Base-by-base conservation (phyloP, 805 yeast genomes). In the Spathaspora arborariae region DNA sequence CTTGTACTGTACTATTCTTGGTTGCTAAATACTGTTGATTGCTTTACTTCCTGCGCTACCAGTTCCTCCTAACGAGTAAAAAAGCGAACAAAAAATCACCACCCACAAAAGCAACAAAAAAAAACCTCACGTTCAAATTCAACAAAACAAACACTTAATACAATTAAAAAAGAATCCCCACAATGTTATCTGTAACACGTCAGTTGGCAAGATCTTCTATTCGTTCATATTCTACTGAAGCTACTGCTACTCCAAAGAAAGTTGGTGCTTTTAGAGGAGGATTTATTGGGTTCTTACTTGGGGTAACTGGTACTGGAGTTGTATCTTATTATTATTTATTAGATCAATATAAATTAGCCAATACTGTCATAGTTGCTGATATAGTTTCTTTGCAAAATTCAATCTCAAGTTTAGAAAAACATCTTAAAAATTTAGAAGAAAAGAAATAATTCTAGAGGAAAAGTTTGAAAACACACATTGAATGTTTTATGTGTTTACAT, bases 301-400 rank as follows among this genome's bases (percentile, higher is more conserved):
- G 96, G 39, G 85, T 84, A 34, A 72, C 88, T 19, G 62, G 77
- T 51, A 85, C 96, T 15, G 91, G 95, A 2, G 78, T 77, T 46
- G 86, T 80, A 6, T 82, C 91, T 13, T 88, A 88, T 72, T 84
- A 80, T 63, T 88, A 87, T 65, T 72, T 87, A 54, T 65, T 87
- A 48, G 94, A 88, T 58, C 86, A 85, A 64, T 87, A 86, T 75
- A 82, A 84, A 62, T 72, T 76, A 50, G 79, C 92, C 55, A 86
- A 84, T 62, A 78, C 77, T 56, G 85, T 85, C 16, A 79, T 88
- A 48, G 76, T 87, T 47, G 79, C 88, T 44, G 96, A 88, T 59
- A 86, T 88, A 18, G 70, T 86, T 45, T 67, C 81, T 20, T 78
- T 89, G 59, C 86, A 85, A 53, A 79, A 77, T 56, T 80, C 89